phyloP scores from a whole-genome alignment of 1,284 basidiomycete species.

The Ceratobasidium sp. region DNA sequence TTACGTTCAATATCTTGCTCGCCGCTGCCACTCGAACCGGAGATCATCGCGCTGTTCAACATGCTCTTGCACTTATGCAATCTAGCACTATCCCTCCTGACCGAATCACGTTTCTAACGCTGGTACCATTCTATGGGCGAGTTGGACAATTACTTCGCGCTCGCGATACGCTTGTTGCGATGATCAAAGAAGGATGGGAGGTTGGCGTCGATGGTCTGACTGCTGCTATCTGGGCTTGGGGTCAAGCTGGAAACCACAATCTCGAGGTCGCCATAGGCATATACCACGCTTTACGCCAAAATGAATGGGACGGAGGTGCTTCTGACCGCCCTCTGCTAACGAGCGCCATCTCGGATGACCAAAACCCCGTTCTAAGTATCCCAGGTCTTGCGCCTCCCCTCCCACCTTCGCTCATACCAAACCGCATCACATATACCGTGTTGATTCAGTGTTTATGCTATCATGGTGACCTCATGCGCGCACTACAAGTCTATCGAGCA shows the following conservation, averaged over 20 bases:
- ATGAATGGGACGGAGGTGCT: constrained; percentile 58
- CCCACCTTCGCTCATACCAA: constrained; percentile 63
- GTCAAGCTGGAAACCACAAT: constrained; percentile 61
- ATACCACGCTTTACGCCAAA: constrained; percentile 72
- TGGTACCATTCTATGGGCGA: constrained; percentile 68
- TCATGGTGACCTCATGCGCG: constrained; percentile 72
- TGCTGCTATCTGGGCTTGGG: constrained; percentile 73
- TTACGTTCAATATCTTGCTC: constrained; percentile 76
- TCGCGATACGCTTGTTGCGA: constrained; percentile 65
- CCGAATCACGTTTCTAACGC: constrained; percentile 69
- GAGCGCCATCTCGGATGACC: constrained; percentile 17
- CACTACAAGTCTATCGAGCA: constrained; percentile 74
- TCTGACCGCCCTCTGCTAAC: constrained; percentile 44
- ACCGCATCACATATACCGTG: constrained; percentile 75
- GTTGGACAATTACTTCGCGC: constrained; percentile 65
- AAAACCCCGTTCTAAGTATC: constrained; percentile 45
- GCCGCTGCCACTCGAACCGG: constrained; percentile 69
- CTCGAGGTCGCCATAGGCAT: constrained; percentile 70
- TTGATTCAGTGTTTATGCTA: constrained; percentile 77
- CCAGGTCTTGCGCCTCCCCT: constrained; percentile 52
- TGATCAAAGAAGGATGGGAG: constrained; percentile 65
- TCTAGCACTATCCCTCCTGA: constrained; percentile 64
- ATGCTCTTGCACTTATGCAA: constrained; percentile 66
- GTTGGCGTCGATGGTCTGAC: constrained; percentile 74
- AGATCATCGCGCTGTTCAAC: constrained; percentile 62